Evolutionary conservation across 176 grass and related monocot genomes (phyloP).

Genomic region (Rhynchospora breviuscula): DNA sequence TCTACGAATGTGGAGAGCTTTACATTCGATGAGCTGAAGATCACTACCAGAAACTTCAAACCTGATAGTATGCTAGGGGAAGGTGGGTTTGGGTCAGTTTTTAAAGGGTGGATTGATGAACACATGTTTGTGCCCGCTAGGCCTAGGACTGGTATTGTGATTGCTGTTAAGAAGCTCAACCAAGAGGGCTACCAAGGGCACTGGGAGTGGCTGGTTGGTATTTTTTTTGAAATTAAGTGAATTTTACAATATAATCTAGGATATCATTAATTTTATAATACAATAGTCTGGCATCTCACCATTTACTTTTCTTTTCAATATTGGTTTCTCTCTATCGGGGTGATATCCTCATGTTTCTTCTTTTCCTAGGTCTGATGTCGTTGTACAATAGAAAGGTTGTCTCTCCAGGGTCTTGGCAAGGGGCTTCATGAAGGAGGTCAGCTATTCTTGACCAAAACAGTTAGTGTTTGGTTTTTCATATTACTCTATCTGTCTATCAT

Average conservation of each 20-base stretch:
- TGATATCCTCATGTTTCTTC: too few species aligned
- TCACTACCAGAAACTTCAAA: conserved; percentile 55
- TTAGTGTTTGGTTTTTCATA: too few species aligned
- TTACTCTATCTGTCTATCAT: too few species aligned
- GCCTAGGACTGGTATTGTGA: conserved; percentile 74
- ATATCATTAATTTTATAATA: neutral
- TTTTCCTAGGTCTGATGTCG: too few species aligned
- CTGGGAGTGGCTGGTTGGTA: conserved; percentile 71
- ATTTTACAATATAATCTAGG: neutral
- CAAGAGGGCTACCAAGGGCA: conserved; percentile 74
- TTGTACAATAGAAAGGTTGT: too few species aligned
- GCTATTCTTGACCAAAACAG: too few species aligned
- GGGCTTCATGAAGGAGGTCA: too few species aligned
- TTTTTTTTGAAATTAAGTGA: neutral
- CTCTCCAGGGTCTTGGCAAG: too few species aligned
- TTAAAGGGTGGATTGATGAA: conserved; percentile 86
- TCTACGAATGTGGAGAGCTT: conserved; percentile 50
- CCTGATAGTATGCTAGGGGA: conserved; percentile 75
- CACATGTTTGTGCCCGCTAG: conserved; percentile 35
- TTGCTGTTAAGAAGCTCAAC: conserved; percentile 89
- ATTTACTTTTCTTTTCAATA: neutral
- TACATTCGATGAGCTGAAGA: conserved; percentile 55
- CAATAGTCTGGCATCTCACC: neutral
- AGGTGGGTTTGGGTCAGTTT: conserved; percentile 77
- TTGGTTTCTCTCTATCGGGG: too few species aligned